Evolutionary conservation across 202 grass and related monocot species (phyloP), one percentile per base, ranked within the genome.

Genomic region (Saccharum hybrid): DNA sequence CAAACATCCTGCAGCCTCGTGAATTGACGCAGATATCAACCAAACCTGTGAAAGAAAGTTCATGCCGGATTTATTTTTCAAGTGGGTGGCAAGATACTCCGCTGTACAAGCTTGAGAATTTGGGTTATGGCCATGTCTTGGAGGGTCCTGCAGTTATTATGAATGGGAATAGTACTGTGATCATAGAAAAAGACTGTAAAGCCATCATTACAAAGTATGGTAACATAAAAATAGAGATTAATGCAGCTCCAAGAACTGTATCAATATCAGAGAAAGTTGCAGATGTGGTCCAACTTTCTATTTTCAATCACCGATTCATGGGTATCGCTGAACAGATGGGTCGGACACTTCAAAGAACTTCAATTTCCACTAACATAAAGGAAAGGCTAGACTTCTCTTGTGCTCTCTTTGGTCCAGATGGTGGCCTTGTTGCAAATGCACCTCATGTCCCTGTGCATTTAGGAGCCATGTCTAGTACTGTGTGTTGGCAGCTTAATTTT

Each of bases 271-370:
- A 91, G 56, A 90, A 91, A 69, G 81, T 95, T 2, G 92, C 90
- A 68, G 96, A 95, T 56, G 96, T 98, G 72, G 96, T 98, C 76
- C 92, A 94, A 40, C 90, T 95, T 81, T 98, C 96, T 74, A 98
- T 98, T 52, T 98, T 98, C 83, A 98, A 95, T 76, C 90, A 98
- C 72, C 82, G 96, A 59, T 98, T 98, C 81, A 98, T 98, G 96
- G 96, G 96, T 63, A 98, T 98, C 78, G 96, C 96, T 71, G 96
- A 98, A 88, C 96, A 98, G 88, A 98, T 98, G 96, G 96, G 92
- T 5, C 85, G 92, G 36, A 98, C 92, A 48, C 93, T 98, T 43
- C 96, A 98, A 80, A 90, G 92, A 80, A 98, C 89, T 81, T 98
- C 96, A 23, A 98, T 98, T 69, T 98, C 92, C 33, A 95, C 96